These are phyloP conservation scores for Phialocephala subalpina DNA, from an alignment of 2,329 filamentous ascomycete genomes.

Conservation along the genomic window DNA sequence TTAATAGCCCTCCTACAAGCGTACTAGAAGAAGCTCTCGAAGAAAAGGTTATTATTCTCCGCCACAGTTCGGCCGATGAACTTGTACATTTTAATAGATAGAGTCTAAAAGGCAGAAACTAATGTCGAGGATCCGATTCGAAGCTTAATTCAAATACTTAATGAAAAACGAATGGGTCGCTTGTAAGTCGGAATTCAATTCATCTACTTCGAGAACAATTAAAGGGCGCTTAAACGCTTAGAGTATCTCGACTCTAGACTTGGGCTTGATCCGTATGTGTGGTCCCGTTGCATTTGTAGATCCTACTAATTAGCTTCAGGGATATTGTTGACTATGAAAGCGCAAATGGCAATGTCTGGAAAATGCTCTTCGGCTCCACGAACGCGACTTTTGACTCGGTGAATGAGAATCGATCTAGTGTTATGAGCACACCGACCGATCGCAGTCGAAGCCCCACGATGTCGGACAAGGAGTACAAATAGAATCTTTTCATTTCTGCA, in stretches of 20 bases:
- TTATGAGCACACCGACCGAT: too few species aligned
- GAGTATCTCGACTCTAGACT: constrained; percentile 19
- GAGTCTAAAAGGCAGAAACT: constrained; percentile 23
- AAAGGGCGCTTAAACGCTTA: constrained; percentile 12
- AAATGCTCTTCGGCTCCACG: constrained; percentile 29
- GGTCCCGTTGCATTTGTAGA: neutral
- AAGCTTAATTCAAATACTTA: constrained; percentile 20
- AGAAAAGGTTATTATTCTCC: neutral
- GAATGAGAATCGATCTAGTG: neutral
- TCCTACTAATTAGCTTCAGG: constrained; percentile 4
- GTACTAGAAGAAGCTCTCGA: neutral
- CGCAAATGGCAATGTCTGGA: constrained; percentile 27
- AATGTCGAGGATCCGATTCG: constrained; percentile 12
- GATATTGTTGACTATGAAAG: constrained; percentile 25
- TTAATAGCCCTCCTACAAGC: neutral
- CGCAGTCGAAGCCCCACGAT: too few species aligned
- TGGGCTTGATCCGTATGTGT: constrained; percentile 16
- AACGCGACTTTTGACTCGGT: neutral
- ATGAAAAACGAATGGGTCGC: neutral
- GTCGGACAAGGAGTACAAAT: too few species aligned
- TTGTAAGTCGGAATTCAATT: constrained; percentile 34
- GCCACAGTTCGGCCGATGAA: constrained; percentile 11
- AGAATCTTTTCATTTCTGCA: too few species aligned
- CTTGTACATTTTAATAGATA: constrained; percentile 32
- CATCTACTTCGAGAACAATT: constrained; percentile 31